These are phyloP conservation scores for Colletotrichum noveboracense DNA, from an alignment of 2,329 filamentous ascomycete species.

Conservation along the genomic window DNA sequence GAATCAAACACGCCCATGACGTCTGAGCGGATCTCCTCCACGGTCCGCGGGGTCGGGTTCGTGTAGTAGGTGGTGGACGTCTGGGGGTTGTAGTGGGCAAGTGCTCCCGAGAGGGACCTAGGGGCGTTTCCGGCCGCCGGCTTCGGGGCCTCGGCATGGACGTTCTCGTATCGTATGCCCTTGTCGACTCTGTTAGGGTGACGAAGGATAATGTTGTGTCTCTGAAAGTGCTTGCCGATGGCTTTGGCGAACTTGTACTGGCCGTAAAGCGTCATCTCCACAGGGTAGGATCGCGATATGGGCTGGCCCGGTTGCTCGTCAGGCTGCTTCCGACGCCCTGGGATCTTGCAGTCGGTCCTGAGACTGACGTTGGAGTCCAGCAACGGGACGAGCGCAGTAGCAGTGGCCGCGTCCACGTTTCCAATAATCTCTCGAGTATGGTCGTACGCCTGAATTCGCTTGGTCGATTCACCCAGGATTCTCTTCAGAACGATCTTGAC, in stretches of 20 bases:
- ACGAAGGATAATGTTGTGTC: constrained; percentile 70
- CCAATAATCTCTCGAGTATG: constrained; percentile 76
- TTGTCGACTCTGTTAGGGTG: constrained; percentile 55
- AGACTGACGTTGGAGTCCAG: constrained; percentile 72
- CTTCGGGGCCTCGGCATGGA: constrained; percentile 62
- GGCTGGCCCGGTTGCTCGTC: constrained; percentile 69
- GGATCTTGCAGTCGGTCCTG: constrained; percentile 75
- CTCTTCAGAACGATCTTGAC: constrained; percentile 76
- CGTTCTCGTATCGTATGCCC: constrained; percentile 77
- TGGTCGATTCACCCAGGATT: constrained; percentile 56
- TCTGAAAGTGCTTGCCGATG: constrained; percentile 72
- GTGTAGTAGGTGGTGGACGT: constrained; percentile 22
- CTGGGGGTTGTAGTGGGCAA: constrained; percentile 13
- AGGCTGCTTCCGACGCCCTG: constrained; percentile 64
- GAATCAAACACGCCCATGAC: constrained; percentile 89
- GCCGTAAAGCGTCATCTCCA: constrained; percentile 82
- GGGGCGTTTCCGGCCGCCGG: constrained; percentile 36
- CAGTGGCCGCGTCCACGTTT: constrained; percentile 71
- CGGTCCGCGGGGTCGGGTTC: constrained; percentile 61
- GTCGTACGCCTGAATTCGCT: constrained; percentile 76
- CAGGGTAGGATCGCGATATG: constrained; percentile 64
- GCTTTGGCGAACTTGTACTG: constrained; percentile 67
- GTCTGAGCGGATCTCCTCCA: constrained; percentile 86
- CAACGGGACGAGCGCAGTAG: constrained; percentile 72
- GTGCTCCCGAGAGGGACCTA: constrained; percentile 24